These are phyloP conservation scores for Oryza longistaminata DNA, from an alignment of 176 grass and related monocot genomes.

Conservation along the genomic window DNA sequence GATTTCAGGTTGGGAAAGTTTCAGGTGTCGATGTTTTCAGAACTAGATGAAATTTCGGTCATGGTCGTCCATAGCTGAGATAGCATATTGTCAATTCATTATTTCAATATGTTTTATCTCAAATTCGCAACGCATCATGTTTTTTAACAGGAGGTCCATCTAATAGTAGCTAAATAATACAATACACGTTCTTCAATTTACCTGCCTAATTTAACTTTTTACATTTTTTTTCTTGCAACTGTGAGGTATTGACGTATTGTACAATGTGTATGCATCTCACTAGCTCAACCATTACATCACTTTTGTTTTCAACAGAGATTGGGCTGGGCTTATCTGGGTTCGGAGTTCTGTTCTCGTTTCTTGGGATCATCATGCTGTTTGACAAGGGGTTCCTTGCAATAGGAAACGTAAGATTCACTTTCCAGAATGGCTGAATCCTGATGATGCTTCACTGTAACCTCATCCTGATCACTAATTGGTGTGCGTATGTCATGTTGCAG, in stretches of 20 bases:
- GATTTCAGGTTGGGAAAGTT: not conserved
- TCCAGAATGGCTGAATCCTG: not conserved
- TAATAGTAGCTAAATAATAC: not conserved
- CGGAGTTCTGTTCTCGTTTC: constrained; percentile 79
- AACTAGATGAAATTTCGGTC: not conserved
- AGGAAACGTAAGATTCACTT: constrained; percentile 60
- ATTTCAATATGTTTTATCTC: not conserved
- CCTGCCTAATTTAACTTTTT: not conserved
- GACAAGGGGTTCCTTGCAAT: constrained; percentile 92
- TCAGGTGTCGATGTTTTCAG: not conserved
- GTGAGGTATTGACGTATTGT: not conserved
- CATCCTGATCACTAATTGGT: constrained; percentile 15
- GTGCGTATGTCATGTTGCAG: constrained; percentile 26
- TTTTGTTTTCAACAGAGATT: constrained; percentile 55
- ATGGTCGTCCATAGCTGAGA: not conserved
- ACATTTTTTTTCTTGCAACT: not conserved
- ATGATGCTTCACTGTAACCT: not conserved
- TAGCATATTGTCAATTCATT: not conserved
- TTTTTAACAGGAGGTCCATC: constrained; percentile 1
- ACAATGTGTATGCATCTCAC: not conserved
- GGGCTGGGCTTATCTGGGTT: constrained; percentile 82
- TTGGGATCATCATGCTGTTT: constrained; percentile 88
- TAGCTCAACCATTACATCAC: not conserved
- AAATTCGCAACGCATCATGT: not conserved
- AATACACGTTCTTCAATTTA: not conserved